Evolutionary conservation across 441 rosid genomes (phyloP), one percentile per base, ranked within the genome.

Genomic region (Omphalea diandra): DNA sequence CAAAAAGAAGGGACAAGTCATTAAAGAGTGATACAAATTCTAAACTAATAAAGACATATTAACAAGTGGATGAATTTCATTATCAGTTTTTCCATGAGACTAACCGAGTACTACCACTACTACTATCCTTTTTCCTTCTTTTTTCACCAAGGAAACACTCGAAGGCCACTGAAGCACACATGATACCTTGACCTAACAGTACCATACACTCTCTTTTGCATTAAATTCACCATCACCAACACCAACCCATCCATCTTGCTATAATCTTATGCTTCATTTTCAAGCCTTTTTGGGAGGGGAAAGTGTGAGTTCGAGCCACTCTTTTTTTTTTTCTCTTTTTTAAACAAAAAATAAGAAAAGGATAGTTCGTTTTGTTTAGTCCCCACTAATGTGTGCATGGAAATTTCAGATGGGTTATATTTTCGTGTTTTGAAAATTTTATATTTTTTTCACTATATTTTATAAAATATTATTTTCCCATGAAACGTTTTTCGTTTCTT

Each of bases 111-210:
- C n/a, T n/a, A n/a, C n/a, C n/a, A n/a, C n/a, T n/a, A n/a, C n/a
- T n/a, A n/a, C n/a, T n/a, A 63, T 9, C 4, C 7, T 15, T 36
- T 68, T 29, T 0, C 31, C 5, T 32, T 7, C 2, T 12, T 5
- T 18, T 59, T 18, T 35, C 14, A n/a, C 5, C 2, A 38, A 60
- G 43, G 27, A 52, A n/a, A 44, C 7, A 57, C 18, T 38, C 14
- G 27, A 35, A 59, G 53, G 61, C 10, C 10, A 29, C 41, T n/a
- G n/a, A n/a, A n/a, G 18, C 33, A 70, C 80, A 59, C 81, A 73
- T 75, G 82, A 82, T 57, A 67, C 73, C 31, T 71, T 65, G 63
- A 80, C 83, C 80, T 73, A 82, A 76, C 83, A n/a, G n/a, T n/a
- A n/a, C n/a, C n/a, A 63, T 2, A 27, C 68, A 63, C 67, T 5